These are phyloP conservation scores for Nemania diffusa DNA, from an alignment of 2,329 filamentous ascomycete species.

Conservation along the genomic window DNA sequence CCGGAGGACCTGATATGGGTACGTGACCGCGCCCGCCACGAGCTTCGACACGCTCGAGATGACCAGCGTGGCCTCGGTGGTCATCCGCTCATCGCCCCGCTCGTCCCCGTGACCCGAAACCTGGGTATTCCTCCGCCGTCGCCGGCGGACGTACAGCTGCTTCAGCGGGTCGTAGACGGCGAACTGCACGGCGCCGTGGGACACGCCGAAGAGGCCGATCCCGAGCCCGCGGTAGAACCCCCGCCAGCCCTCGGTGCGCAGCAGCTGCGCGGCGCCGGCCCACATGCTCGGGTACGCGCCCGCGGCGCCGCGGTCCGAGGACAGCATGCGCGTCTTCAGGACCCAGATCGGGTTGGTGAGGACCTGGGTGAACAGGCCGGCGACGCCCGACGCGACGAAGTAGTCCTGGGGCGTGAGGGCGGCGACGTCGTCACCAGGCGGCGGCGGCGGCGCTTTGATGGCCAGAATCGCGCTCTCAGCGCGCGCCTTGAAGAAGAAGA, in stretches of 20 bases:
- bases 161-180: conserved; percentile 86
- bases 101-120: conserved; percentile 39
- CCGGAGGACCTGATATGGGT: conserved; percentile 93
- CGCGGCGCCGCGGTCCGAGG: conserved; percentile 76
- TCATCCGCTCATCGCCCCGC: conserved; percentile 57
- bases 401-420: conserved; percentile 74
- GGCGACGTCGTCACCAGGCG: conserved; percentile 32
- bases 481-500: conserved; percentile 81
- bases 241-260: conserved; percentile 73
- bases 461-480: conserved; percentile 60
- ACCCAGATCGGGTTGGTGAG: conserved; percentile 98
- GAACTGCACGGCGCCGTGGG: conserved; percentile 94
- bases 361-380: conserved; percentile 79
- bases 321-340: conserved; percentile 96
- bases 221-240: conserved; percentile 91
- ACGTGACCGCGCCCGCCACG: conserved; percentile 88
- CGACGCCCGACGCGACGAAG: conserved; percentile 77
- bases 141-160: conserved; percentile 63
- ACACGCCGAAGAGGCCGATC: conserved; percentile 85
- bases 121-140: conserved; percentile 41
- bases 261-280: conserved; percentile 74
- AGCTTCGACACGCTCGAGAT: conserved; percentile 86
- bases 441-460: conserved; percentile 45
- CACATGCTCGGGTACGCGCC: conserved; percentile 86
- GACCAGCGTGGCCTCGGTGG: conserved; percentile 80